These are phyloP conservation scores for Morella rubra DNA, from an alignment of 306 rosid genomes.

Conservation along the genomic window DNA sequence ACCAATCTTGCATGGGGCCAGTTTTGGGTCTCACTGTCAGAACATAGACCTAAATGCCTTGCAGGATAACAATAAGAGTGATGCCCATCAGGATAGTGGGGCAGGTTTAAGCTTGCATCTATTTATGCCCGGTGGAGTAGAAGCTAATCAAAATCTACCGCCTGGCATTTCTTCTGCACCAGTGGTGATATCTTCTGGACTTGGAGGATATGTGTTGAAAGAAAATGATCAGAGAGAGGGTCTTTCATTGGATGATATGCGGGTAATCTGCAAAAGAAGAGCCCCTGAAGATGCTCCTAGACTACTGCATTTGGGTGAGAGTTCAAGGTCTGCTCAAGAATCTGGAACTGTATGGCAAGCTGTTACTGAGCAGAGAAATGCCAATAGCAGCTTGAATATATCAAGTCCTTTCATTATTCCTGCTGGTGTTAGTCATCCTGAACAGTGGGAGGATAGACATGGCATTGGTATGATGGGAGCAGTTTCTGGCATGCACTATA, in stretches of 20 bases:
- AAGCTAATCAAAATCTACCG: slow-evolving; percentile 8
- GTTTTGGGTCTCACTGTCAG: neutral
- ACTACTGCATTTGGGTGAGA: slow-evolving; percentile 22
- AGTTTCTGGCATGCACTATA: slow-evolving; percentile 4
- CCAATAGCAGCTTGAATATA: slow-evolving; percentile 11
- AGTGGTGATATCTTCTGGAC: neutral
- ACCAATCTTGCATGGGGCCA: neutral
- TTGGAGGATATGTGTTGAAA: neutral
- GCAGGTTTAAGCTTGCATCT: slow-evolving; percentile 5
- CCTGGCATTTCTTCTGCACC: neutral
- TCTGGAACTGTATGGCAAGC: slow-evolving; percentile 7
- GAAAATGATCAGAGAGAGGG: slow-evolving; percentile 3
- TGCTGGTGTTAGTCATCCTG: neutral
- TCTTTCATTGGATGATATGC: neutral
- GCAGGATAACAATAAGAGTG: neutral
- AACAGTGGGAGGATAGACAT: slow-evolving; percentile 7
- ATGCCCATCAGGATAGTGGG: neutral
- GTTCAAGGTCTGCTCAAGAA: slow-evolving; percentile 10
- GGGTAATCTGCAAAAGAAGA: slow-evolving; percentile 17
- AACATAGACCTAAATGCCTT: slow-evolving; percentile 5
- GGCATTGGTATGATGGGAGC: neutral
- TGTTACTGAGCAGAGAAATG: neutral
- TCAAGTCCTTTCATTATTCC: neutral
- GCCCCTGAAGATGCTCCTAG: slow-evolving; percentile 12
- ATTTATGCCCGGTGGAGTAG: neutral